Evolutionary conservation across 805 yeast species (phyloP), one percentile per base, ranked within the genome.

Genomic region (Jamesozyma rosinii): DNA sequence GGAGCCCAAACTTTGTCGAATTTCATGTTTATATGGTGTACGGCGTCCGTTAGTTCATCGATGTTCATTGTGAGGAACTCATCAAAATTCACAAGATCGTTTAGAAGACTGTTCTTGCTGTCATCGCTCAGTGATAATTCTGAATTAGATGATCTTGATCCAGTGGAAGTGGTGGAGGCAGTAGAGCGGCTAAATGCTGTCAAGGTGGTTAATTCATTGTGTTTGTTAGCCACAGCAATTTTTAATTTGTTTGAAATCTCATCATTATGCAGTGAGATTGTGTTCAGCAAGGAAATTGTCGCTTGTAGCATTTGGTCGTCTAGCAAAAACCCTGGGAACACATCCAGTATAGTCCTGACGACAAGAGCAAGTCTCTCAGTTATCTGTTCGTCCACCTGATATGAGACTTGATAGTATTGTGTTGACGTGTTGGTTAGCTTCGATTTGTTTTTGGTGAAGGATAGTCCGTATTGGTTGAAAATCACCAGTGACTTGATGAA

Each of bases 1-100:
- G 95, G 88, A 44, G 84, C 80, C 97, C 97, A 90, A 2, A 63
- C 55, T 17, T 63, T 63, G 60, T 76, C 78, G 54, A 83, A 84
- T 41, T 72, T 72, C 44, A 80, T 65, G 58, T 84, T 86, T 45
- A 88, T 80, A 18, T 69, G 65, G 49, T 80, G 79, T 34, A 90
- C 73, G 50, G 81, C 81, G 11, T 67, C 58, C 0, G 90, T 83
- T 33, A 89, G 63, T 5, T 68, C 67, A 3, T 73, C 67, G 15
- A 77, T 55, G 50, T 78, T 75, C 27, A 75, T 46, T 26, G 73
- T 71, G 46, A 87, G 54, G 55, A 89, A 84, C 5, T 64, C 57
- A 3, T 73, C 71, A 53, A 64, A 61, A 41, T 56, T 52, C 8
- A 53, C 48, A 13, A 65, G 55, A 2, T 65, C 50, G 32, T 44